Base-by-base conservation (phyloP, 2,329 filamentous ascomycete genomes). In the Aspergillus vadensis region DNA sequence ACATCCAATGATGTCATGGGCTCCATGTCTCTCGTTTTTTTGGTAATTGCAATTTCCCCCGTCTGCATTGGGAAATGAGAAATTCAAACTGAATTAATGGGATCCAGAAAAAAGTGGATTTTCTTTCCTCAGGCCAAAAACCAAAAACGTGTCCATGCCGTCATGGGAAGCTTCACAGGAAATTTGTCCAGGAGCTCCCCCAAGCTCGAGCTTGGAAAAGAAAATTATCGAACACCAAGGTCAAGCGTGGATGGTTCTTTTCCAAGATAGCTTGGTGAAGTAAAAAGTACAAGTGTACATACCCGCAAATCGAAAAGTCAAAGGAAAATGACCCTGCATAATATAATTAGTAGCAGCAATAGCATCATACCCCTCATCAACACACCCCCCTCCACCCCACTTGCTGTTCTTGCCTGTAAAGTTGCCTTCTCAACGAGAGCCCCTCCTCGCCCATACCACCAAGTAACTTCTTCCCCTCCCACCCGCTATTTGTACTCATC, bases 1-100 rank as follows among this genome's bases (percentile, higher is more conserved):
- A 48, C 43, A 30, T n/a, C 10, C 36, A 5, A 49, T 73, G 71
- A 73, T 72, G 70, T 73, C 71, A 73, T 72, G 15, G 39, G 5
- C 6, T 14, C 38, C 15, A 52, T 52, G 36, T 14, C 9, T 15
- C 32, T 14, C 32, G 12, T 36, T 36, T 36, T 36, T 36, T 36
- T 36, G 32, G 32, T 36, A 36, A 36, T 36, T 36, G 32, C 32
- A 36, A 36, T 36, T 36, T 36, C 10, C 32, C 32, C 12, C 32
- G 32, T 36, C 32, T 36, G 32, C 4, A 5, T 36, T 36, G 32
- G 32, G 32, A 15, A 36, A 36, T 36, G 5, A 12, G 32, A 14
- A 36, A 32, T 32, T 32, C 10, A 12, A 32, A 27, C 7, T 30
- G 27, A 30, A 30, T 30, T 12, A 36, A 36, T 36, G 5, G 32